phyloP scores from a whole-genome alignment of 73 alveolate species.

The Breviolum minutum region DNA sequence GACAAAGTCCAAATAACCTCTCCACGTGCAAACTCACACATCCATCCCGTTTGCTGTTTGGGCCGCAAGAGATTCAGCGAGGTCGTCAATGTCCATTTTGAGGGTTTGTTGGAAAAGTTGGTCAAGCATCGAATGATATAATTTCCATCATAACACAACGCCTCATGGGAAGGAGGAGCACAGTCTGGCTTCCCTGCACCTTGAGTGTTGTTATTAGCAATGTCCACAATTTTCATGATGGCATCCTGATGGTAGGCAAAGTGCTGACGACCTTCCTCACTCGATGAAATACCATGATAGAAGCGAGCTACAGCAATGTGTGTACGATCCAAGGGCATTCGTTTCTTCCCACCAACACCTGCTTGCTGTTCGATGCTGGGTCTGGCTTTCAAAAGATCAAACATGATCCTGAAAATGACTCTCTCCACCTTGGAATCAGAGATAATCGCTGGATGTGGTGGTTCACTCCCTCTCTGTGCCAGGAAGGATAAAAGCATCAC shows the following conservation, averaged over 20 bases:
- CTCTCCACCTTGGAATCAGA: conserved; percentile 66
- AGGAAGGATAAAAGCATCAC: conserved; percentile 71
- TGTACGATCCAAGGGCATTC: conserved; percentile 37
- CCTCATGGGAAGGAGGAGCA: conserved; percentile 57
- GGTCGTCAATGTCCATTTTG: conserved; percentile 63
- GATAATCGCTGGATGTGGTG: conserved; percentile 44
- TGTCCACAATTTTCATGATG: conserved; percentile 84
- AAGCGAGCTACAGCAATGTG: conserved; percentile 80
- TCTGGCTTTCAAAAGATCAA: conserved; percentile 41
- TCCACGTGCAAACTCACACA: conserved; percentile 86
- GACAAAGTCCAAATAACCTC: conserved; percentile 76
- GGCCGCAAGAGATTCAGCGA: conserved; percentile 46
- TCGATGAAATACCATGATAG: conserved; percentile 75
- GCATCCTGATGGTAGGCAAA: conserved; percentile 90
- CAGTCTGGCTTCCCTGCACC: conserved; percentile 72
- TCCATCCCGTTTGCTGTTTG: conserved; percentile 64
- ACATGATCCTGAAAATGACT: conserved; percentile 41
- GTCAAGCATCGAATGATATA: conserved; percentile 82
- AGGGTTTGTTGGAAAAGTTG: conserved; percentile 83
- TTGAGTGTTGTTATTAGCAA: conserved; percentile 82
- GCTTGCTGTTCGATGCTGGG: conserved; percentile 66
- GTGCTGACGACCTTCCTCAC: conserved; percentile 86
- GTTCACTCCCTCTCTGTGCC: conserved; percentile 37
- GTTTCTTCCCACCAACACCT: conserved; percentile 41
- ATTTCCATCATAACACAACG: conserved; percentile 65